Percentiles rank a stretch among this genome's conserved stretches.
phyloP scores from a whole-genome alignment of 257 asterid genomes.

The Hygrophila difformis region DNA sequence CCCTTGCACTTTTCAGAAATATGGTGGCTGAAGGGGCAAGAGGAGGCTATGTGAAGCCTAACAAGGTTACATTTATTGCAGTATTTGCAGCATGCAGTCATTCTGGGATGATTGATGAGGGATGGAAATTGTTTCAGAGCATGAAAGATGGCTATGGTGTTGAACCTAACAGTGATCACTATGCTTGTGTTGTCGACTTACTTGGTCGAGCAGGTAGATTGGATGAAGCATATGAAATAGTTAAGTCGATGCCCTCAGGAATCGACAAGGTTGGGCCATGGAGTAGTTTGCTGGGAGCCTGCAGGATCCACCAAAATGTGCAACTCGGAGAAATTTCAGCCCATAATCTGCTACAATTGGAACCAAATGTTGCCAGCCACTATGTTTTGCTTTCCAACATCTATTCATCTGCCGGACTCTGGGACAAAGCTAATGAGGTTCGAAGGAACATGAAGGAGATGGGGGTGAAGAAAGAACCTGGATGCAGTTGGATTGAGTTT shows the following conservation, averaged over 20 bases:
- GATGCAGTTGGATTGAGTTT: slow-evolving; percentile 79
- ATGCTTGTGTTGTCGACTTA: slow-evolving; percentile 71
- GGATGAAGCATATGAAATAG: slow-evolving; percentile 51
- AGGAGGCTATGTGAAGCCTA: slow-evolving; percentile 48
- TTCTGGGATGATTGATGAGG: slow-evolving; percentile 75
- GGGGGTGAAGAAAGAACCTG: slow-evolving; percentile 78
- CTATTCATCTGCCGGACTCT: slow-evolving; percentile 62
- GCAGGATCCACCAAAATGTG: slow-evolving; percentile 60
- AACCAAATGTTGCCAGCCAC: slow-evolving; percentile 81
- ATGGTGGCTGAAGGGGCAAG: slow-evolving; percentile 32
- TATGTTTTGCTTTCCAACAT: slow-evolving; percentile 69
- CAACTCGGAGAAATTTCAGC: slow-evolving; percentile 72
- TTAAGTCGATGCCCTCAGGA: slow-evolving; percentile 41
- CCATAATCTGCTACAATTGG: slow-evolving; percentile 45
- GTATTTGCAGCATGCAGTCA: slow-evolving; percentile 80
- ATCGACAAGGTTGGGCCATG: slow-evolving; percentile 55
- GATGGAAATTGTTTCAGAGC: slow-evolving; percentile 42
- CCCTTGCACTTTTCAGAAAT: slow-evolving; percentile 38
- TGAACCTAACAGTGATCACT: slow-evolving; percentile 70
- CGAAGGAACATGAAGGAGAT: slow-evolving; percentile 53
- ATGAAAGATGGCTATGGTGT: slow-evolving; percentile 47
- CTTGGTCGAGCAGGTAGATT: slow-evolving; percentile 82
- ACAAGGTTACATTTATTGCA: slow-evolving; percentile 62
- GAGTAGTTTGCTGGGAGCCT: slow-evolving; percentile 85
- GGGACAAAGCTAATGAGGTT: slow-evolving; percentile 60